Conservation (phyloP, 2,329 filamentous ascomycete species). For the Aspergillus pseudoglaucus region DNA sequence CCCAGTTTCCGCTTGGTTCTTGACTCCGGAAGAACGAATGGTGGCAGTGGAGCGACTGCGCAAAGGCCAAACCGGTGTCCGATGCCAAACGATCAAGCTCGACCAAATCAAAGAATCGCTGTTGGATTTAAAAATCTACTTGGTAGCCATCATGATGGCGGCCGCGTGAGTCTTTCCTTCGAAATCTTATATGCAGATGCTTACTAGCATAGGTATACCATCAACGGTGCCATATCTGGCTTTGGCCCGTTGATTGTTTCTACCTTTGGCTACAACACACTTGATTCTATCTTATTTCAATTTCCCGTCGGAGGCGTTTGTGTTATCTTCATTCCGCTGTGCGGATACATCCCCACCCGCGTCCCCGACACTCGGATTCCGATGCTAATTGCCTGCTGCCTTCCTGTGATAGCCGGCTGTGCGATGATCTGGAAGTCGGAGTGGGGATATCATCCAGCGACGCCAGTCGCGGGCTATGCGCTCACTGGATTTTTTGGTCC, state of each 20-base stretch:
- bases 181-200: background rate
- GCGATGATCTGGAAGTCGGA: conserved; percentile 65
- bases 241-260: conserved; percentile 67
- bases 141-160: conserved; percentile 62
- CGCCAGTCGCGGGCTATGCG: conserved; percentile 64
- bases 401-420: conserved; percentile 69
- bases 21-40: conserved; percentile 56
- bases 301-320: conserved; percentile 68
- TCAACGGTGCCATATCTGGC: conserved; percentile 64
- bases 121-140: conserved; percentile 56
- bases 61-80: conserved; percentile 56
- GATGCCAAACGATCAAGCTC: conserved; percentile 55
- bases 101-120: conserved; percentile 54
- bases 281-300: conserved; percentile 64
- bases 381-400: conserved; percentile 59
- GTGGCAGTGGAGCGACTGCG: conserved; percentile 60
- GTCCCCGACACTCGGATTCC: conserved; percentile 59
- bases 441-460: conserved; percentile 58
- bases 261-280: conserved; percentile 60
- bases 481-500: conserved; percentile 68
- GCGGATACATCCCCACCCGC: conserved; percentile 57
- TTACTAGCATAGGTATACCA: conserved; percentile 49
- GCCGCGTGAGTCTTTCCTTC: conserved; percentile 42
- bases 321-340: conserved; percentile 58
- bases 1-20: conserved; percentile 62